These are phyloP conservation scores for Spizellomyces sp. DNA, from an alignment of 192 early-diverging fungal genomes.

Conservation along the genomic window DNA sequence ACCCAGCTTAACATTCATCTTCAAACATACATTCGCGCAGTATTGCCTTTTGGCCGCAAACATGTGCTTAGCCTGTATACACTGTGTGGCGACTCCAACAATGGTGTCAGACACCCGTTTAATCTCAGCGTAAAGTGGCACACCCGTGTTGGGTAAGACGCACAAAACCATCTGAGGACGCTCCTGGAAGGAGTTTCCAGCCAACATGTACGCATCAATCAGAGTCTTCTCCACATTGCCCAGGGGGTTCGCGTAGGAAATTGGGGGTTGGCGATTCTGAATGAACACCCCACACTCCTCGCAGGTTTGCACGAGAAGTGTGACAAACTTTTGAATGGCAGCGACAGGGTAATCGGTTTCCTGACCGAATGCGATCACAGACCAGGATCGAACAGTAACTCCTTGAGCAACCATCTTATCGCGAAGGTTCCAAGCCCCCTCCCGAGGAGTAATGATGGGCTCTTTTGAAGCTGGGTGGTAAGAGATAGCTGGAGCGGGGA, in stretches of 20 bases:
- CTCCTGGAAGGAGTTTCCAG: constrained; percentile 60
- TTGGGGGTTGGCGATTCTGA: constrained; percentile 56
- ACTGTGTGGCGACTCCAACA: constrained; percentile 88
- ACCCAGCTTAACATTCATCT: constrained; percentile 93
- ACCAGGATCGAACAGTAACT: constrained; percentile 76
- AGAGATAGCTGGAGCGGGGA: constrained; percentile 76
- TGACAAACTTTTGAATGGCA: constrained; percentile 73
- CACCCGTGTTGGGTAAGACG: constrained; percentile 78
- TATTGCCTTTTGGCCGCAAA: constrained; percentile 81
- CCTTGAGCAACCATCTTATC: constrained; percentile 79
- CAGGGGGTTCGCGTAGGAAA: constrained; percentile 58
- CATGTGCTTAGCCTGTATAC: constrained; percentile 83
- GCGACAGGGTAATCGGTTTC: constrained; percentile 50
- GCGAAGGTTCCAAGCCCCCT: constrained; percentile 88
- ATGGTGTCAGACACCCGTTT: constrained; percentile 89
- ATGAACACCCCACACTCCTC: constrained; percentile 68
- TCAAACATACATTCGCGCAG: constrained; percentile 93
- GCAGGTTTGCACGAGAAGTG: constrained; percentile 71
- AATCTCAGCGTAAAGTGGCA: constrained; percentile 81
- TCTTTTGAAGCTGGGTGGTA: constrained; percentile 69
- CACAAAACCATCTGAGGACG: constrained; percentile 84
- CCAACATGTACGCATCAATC: constrained; percentile 69
- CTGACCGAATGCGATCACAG: constrained; percentile 75
- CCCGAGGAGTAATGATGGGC: constrained; percentile 57
- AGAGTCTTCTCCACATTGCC: constrained; percentile 73